Percentiles rank a stretch among this genome's conserved stretches.
Conservation (phyloP, 805 yeast species). For the Wickerhamomyces alni region DNA sequence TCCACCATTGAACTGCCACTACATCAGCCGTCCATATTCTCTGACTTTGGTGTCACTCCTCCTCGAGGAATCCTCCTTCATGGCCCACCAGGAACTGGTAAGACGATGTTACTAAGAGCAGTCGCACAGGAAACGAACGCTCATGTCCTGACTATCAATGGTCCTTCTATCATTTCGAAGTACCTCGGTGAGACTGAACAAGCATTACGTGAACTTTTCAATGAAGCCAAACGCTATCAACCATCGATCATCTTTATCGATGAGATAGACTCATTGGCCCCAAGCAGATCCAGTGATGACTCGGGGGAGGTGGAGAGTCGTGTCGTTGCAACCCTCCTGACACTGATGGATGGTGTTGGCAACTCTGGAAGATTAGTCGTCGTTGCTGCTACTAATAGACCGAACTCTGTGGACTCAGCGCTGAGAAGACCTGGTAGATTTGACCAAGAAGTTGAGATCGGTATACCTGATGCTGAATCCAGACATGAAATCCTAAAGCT, state of each 20-base stretch:
- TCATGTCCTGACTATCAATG: conserved; percentile 80
- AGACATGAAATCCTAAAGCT: conserved; percentile 66
- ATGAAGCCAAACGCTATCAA: conserved; percentile 79
- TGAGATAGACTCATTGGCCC: conserved; percentile 90
- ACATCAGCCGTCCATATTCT: conserved; percentile 67
- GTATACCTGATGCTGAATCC: conserved; percentile 84
- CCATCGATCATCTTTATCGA: conserved; percentile 88
- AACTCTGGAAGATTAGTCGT: conserved; percentile 58
- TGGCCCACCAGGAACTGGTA: conserved; percentile 98
- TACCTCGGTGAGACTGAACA: conserved; percentile 93
- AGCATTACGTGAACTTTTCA: conserved; percentile 72
- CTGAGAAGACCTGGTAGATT: conserved; percentile 83
- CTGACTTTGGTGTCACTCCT: conserved; percentile 83
- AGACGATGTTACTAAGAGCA: conserved; percentile 79
- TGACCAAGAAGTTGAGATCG: conserved; percentile 85
- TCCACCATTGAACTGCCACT: conserved; percentile 77
- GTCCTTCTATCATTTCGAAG: conserved; percentile 88
- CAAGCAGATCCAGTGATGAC: conserved; percentile 77
- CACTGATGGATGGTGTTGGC: conserved; percentile 76
- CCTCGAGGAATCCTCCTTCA: conserved; percentile 90
- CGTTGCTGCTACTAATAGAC: conserved; percentile 71
- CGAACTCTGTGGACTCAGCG: conserved; percentile 64
- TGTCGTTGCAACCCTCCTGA: conserved; percentile 82
- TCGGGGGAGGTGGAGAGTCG: conserved; percentile 87
- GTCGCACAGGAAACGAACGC: conserved; percentile 76